A percentile compares a stretch with the other conserved stretches of the same genome.
Conservation (phyloP, 106 monocot genomes). For the Narthecium ossifragum region DNA sequence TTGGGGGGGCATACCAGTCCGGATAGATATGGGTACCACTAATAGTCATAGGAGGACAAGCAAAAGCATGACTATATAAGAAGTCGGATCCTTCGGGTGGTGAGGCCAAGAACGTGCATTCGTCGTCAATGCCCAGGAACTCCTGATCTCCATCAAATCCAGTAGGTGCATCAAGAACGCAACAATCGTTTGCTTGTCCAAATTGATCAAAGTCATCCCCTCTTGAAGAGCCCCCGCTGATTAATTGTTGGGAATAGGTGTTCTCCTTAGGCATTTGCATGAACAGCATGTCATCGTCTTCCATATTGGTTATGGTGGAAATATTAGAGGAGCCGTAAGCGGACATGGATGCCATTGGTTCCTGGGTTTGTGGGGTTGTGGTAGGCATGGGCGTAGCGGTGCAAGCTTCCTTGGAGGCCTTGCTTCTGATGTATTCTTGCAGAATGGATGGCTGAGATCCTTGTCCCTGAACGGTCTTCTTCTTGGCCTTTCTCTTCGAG, state of each 20-base stretch:
- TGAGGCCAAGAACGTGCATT: neutral
- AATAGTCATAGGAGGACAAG: neutral
- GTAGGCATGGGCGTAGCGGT: neutral
- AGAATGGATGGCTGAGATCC: constrained; percentile 23
- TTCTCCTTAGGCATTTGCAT: neutral
- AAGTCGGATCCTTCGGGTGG: neutral
- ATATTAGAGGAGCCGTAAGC: neutral
- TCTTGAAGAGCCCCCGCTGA: neutral
- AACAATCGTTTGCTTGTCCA: no score
- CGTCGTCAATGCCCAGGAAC: constrained; percentile 15
- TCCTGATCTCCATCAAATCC: constrained; percentile 6
- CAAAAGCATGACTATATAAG: neutral
- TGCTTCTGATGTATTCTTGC: constrained; percentile 59
- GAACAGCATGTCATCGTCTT: neutral
- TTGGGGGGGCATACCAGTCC: constrained; percentile 7
- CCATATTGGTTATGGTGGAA: neutral
- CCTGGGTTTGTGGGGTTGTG: neutral
- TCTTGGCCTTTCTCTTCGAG: constrained; percentile 37
- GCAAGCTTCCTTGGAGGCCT: neutral
- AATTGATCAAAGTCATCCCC: no score
- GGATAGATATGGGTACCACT: neutral
- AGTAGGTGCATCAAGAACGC: no score
- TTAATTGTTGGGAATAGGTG: neutral
- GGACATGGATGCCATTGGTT: neutral
- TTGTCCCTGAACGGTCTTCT: constrained; percentile 10